Base-by-base conservation (phyloP, 1,139 yeast species). In the Eremothecium coryli region DNA sequence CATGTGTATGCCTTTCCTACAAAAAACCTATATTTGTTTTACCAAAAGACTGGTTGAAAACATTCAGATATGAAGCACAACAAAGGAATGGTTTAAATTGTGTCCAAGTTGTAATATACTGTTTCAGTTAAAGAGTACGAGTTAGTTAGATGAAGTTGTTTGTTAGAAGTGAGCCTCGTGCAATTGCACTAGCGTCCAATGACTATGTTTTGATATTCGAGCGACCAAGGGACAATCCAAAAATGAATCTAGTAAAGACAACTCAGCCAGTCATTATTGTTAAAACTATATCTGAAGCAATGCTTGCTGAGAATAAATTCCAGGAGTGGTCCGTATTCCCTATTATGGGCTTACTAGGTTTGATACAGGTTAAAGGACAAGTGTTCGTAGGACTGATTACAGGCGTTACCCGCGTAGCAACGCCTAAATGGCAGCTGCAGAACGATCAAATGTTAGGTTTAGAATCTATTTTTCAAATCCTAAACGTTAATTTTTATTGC, bases 401-500 rank as follows among this genome's bases (percentile, higher is more conserved):
- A 3, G 64, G 67, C 14, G 66, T 71, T n/a, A 60, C 61, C 20
- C 68, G 68, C 25, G 73, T 75, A 10, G 90, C 82, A 0, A 68
- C 74, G 14, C 77, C 82, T 0, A 60, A 73, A 32, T 55, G 60
- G 59, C 44, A 35, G 7, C 22, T 42, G 15, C 35, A 44, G 10
- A 33, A 33, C 8, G 32, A 31, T 21, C 33, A 41, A 3, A 39
- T 49, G 5, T 35, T 27, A 17, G 60, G 73, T 0, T 61, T 66
- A 4, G 82, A 79, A 38, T 63, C 61, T 29, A 64, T 81, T 11
- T 64, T 64, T 41, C 65, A 61, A 33, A 70, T 81, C 5, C 61
- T 69, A 14, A 73, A 69, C 12, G 80, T 77, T 1, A 76, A 73
- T 37, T 77, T 79, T 48, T 70, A 68, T 41, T 78, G 86, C 46